Evolutionary conservation across 2,329 filamentous ascomycete genomes (phyloP), one percentile per base, ranked within the genome.

Genomic region (Xylaria polymorpha): DNA sequence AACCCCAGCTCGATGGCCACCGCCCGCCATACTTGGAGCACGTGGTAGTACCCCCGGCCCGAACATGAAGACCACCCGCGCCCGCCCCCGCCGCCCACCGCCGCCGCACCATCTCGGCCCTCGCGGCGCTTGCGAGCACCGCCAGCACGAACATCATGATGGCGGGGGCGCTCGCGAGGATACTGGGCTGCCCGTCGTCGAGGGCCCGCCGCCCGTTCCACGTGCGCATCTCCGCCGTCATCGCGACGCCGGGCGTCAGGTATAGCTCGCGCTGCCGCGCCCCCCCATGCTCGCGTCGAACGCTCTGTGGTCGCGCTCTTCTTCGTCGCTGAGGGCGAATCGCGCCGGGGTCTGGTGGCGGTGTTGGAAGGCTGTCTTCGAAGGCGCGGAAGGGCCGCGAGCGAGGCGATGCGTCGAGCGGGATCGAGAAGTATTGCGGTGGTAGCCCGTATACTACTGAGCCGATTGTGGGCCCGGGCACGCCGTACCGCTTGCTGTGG

Each of bases 301-400:
- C 9, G 32, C 62, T 9, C 14, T 10, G 1, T 22, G 22, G 0
- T 29, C 50, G 1, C 2, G n/a, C 60, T 64, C 59, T 14, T 59
- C 55, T 7, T n/a, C n/a, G n/a, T n/a, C n/a, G n/a, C n/a, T n/a
- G n/a, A n/a, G n/a, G n/a, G n/a, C n/a, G n/a, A n/a, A n/a, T n/a
- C n/a, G n/a, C n/a, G 59, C 14, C 7, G 44, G 15, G 5, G 22
- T n/a, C 22, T 1, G 44, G 41, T 4, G 48, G 58, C 0, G 59
- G 59, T 5, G 44, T 56, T 1, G 67, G 63, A 1, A 10, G 8
- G 44, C 44, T 25, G 46, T 58, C 4, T 20, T n/a, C 8, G 15
- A 53, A 66, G 55, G 35, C 35, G 29, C 3, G 4, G 48, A 63
- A 67, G 35, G 64, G 57, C 2, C 61, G 66, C 41, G 37, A 43